Evolutionary conservation across 495 filamentous ascomycete species (phyloP), one percentile per base, ranked within the genome.

Genomic region (Entonaema liquescens): DNA sequence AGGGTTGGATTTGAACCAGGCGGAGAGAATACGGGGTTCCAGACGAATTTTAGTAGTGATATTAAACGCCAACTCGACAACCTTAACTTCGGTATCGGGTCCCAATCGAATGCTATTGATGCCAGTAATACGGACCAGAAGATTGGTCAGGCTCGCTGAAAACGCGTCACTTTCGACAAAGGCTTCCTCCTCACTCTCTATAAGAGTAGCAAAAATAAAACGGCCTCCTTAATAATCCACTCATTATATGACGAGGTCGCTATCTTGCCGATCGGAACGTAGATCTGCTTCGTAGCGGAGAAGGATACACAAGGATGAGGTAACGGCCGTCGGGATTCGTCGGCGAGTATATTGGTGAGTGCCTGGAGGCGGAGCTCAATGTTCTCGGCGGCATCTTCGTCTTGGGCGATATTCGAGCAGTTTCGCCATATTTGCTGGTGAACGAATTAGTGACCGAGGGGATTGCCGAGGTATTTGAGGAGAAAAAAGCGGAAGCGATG

Each of bases 101-200:
- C 84, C 80, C 6, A 90, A 76, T 15, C 87, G 81, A 52, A 91
- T 86, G 73, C 83, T 88, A 61, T 88, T 89, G 33, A 84, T 82
- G 55, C 87, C 85, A 2, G 87, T 85, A 31, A 92, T 90, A 38
- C 84, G 82, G 59, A 90, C 88, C 59, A 97, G 85, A 62, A 98
- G 85, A 66, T 90, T 90, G 67, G 97, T 94, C 69, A 98, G 77
- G 67, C 91, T 91, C 52, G 89, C 87, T 2, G 95, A 92, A 77
- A 99, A 99, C 36, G 85, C 83, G 31, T 91, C 86, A 70, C 91
- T 93, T 68, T 93, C 91, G 26, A 97, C 88, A 67, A 98, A 95
- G 42, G 93, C 91, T 72, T 97, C 94, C 76, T 97, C 93, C 77
- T 98, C 95, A 76, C 93, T 94, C 72, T 99, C 95, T 68, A 99